These are phyloP conservation scores for Epichloe scottii DNA, from an alignment of 2,329 filamentous ascomycete species.

Conservation along the genomic window DNA sequence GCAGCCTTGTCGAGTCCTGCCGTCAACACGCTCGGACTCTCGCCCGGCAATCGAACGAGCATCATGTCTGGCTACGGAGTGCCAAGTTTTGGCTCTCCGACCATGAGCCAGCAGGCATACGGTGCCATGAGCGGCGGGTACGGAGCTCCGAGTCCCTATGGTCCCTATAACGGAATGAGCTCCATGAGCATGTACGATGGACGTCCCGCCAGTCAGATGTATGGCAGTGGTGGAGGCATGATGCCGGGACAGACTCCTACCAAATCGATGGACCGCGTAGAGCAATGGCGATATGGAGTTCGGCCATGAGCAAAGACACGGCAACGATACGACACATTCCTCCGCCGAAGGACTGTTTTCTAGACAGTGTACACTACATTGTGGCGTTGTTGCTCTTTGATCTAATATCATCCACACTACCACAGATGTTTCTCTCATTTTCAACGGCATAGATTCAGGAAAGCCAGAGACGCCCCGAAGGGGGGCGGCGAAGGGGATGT, in stretches of 20 bases:
- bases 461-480: too few relatives aligned
- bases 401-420: too few relatives aligned
- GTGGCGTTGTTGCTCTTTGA: too few relatives aligned
- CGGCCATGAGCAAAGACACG: slow-evolving; percentile 15
- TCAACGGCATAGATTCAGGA: too few relatives aligned
- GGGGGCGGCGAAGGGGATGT: too few relatives aligned
- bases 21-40: slow-evolving; percentile 15
- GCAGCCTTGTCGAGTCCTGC: slow-evolving; percentile 16
- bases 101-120: slow-evolving; percentile 13
- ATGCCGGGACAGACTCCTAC: slow-evolving; percentile 15
- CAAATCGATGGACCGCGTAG: slow-evolving; percentile 23
- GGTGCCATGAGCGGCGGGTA: slow-evolving; percentile 13
- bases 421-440: too few relatives aligned
- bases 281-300: slow-evolving; percentile 31
- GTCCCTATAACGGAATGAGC: slow-evolving; percentile 5
- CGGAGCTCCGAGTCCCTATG: slow-evolving; percentile 9
- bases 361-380: too few relatives aligned
- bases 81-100: slow-evolving; percentile 3
- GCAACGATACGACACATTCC: not conserved
- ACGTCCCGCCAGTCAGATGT: slow-evolving; percentile 12
- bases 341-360: not conserved
- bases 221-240: slow-evolving; percentile 16
- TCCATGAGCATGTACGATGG: slow-evolving; percentile 12
- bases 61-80: slow-evolving; percentile 16
- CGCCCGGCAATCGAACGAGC: slow-evolving; percentile 17